Conservation (phyloP, 2,329 filamentous ascomycete species). For the Diaporthe ilicicola region DNA sequence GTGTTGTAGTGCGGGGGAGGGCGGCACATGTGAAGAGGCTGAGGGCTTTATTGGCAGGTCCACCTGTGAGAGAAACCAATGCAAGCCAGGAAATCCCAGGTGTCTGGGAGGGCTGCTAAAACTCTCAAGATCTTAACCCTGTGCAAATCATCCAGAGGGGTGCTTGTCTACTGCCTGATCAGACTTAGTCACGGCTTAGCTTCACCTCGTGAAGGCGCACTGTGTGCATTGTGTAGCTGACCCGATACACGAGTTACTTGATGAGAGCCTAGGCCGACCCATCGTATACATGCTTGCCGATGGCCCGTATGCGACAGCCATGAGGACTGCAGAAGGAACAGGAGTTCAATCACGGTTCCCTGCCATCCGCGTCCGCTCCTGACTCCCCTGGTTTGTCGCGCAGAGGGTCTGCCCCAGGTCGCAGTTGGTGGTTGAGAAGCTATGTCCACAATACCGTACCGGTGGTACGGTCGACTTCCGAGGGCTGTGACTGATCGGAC, state of each 20-base stretch:
- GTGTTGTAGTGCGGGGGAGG: conserved; percentile 25
- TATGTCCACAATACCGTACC: conserved; percentile 5
- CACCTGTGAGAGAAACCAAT: conserved; percentile 16
- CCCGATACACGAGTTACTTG: conserved; percentile 5
- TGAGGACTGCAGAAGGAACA: conserved; percentile 9
- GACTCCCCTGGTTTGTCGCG: background rate
- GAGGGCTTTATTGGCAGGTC: conserved; percentile 19
- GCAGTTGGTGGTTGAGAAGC: background rate
- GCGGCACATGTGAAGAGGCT: conserved; percentile 22
- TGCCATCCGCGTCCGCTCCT: conserved; percentile 9
- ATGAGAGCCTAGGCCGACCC: conserved; percentile 16
- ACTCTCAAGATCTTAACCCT: conserved; percentile 24
- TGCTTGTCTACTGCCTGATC: conserved; percentile 26
- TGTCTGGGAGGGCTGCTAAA: conserved; percentile 24
- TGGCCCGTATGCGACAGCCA: conserved; percentile 18
- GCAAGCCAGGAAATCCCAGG: conserved; percentile 29
- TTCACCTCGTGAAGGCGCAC: background rate
- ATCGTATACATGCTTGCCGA: conserved; percentile 26
- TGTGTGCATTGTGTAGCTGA: conserved; percentile 23
- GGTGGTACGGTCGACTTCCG: conserved; percentile 25
- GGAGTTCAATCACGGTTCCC: conserved; percentile 19
- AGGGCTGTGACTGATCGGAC: conserved; percentile 22
- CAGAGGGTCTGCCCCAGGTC: conserved; percentile 3
- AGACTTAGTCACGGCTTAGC: conserved; percentile 20
- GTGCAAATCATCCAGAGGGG: conserved; percentile 19